Conservation (phyloP, 1,284 basidiomycete species). For the Trichosporon ovoides region DNA sequence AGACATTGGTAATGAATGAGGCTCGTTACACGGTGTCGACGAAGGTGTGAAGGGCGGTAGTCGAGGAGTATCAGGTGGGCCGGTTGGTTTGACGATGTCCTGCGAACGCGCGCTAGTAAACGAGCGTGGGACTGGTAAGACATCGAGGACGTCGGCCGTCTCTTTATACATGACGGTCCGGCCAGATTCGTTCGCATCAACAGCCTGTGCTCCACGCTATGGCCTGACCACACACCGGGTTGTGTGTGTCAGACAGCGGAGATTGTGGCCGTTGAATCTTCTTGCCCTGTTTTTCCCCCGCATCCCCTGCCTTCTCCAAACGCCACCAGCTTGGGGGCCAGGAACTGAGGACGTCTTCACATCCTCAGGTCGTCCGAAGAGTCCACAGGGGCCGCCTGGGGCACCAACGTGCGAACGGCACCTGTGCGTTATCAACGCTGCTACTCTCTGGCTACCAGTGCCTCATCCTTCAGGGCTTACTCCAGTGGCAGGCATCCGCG, state of each 20-base stretch:
- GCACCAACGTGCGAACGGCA: not conserved
- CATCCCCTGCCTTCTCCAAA: not conserved
- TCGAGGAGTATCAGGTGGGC: not conserved
- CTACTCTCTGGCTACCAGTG: not conserved
- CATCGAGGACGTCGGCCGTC: not conserved
- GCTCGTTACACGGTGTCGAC: slow-evolving; percentile 2
- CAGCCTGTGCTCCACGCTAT: not conserved
- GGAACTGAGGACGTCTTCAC: not conserved
- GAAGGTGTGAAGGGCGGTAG: not conserved
- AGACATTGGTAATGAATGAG: slow-evolving; percentile 3
- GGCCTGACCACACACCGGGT: not conserved
- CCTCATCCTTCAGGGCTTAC: not conserved
- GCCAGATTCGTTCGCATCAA: not conserved
- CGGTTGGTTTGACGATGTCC: not conserved
- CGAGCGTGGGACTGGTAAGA: slow-evolving; percentile 5
- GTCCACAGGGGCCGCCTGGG: slow-evolving; percentile 1
- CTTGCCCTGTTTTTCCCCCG: not conserved
- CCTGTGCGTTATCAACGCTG: not conserved
- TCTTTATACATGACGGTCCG: not conserved
- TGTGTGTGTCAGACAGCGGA: too few species aligned
- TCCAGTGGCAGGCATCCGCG: not conserved
- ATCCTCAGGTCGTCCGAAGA: not conserved
- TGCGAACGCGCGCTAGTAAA: not conserved
- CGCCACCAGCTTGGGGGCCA: slow-evolving; percentile 2
- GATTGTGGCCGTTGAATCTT: not conserved